Percentiles rank a stretch among this genome's conserved stretches.
Evolutionary conservation across 2,329 filamentous ascomycete genomes (phyloP).

Genomic region (Trichoderma sp.): DNA sequence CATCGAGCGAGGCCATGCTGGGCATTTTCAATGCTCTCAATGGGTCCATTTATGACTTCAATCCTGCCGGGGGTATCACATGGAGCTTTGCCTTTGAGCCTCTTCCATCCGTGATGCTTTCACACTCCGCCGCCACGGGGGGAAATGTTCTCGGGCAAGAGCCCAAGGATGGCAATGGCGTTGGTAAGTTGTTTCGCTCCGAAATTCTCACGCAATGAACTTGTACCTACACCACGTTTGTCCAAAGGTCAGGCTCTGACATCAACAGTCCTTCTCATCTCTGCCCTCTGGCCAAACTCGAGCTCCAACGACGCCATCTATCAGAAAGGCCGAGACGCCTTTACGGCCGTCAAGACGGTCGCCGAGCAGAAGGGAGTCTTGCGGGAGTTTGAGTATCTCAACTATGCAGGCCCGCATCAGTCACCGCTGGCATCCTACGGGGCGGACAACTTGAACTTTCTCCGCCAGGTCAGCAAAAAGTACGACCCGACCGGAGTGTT

Average conservation of each 20-base stretch:
- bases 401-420: constrained; percentile 13
- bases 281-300: constrained; percentile 15
- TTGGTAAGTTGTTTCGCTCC: neutral
- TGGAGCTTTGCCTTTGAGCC: constrained; percentile 21
- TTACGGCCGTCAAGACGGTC: neutral
- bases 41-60: constrained; percentile 5
- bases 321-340: constrained; percentile 3
- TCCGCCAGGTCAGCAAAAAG: constrained; percentile 34
- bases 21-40: constrained; percentile 19
- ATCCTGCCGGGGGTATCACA: constrained; percentile 6
- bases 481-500: constrained; percentile 43
- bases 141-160: constrained; percentile 7
- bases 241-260: neutral
- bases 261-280: constrained; percentile 13
- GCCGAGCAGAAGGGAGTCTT: constrained; percentile 7
- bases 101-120: constrained; percentile 16
- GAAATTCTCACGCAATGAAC: neutral
- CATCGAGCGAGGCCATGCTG: constrained; percentile 12
- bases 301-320: constrained; percentile 7
- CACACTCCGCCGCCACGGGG: neutral
- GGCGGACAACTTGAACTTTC: neutral
- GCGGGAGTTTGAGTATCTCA: constrained; percentile 19
- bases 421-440: constrained; percentile 6
- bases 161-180: constrained; percentile 1
- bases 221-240: neutral